Conservation (phyloP, 495 filamentous ascomycete species). For the Astrocystis sublimbata region DNA sequence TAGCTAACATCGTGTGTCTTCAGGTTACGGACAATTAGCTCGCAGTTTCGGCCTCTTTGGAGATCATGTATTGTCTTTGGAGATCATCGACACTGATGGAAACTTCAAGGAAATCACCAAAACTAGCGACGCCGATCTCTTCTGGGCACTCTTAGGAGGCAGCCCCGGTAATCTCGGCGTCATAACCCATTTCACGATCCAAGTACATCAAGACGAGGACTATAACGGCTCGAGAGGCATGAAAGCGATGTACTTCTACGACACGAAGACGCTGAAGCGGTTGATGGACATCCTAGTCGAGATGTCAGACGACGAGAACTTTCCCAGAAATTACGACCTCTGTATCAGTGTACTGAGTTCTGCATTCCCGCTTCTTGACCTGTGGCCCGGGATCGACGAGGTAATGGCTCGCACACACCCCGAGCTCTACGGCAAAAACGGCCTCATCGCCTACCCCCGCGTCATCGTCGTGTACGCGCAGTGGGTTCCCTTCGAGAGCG, state of each 20-base stretch:
- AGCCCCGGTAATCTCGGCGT: constrained; percentile 48
- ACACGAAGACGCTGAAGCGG: constrained; percentile 31
- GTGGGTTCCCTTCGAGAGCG: constrained; percentile 39
- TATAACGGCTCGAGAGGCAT: constrained; percentile 39
- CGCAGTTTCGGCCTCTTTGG: constrained; percentile 47
- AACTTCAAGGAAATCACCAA: constrained; percentile 41
- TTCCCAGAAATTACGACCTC: constrained; percentile 46
- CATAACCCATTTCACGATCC: constrained; percentile 43
- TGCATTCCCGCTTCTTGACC: constrained; percentile 33
- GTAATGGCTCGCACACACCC: constrained; percentile 34
- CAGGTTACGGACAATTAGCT: constrained; percentile 41
- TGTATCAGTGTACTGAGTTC: constrained; percentile 44
- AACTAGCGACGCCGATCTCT: constrained; percentile 37
- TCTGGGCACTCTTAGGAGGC: constrained; percentile 44
- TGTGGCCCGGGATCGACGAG: constrained; percentile 34
- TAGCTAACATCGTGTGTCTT: constrained; percentile 7
- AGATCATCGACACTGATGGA: constrained; percentile 42
- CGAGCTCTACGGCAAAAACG: constrained; percentile 36
- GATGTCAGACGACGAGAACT: constrained; percentile 42
- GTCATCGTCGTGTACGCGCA: constrained; percentile 45
- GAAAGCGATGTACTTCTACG: constrained; percentile 38
- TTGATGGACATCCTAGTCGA: constrained; percentile 38
- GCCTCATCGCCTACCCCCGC: constrained; percentile 33
- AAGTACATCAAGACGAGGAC: constrained; percentile 41
- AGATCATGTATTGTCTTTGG: constrained; percentile 41